Percentiles rank a stretch among this genome's conserved stretches.
Conservation (phyloP, 257 asterid genomes). For the Nicotiana sylvestris region DNA sequence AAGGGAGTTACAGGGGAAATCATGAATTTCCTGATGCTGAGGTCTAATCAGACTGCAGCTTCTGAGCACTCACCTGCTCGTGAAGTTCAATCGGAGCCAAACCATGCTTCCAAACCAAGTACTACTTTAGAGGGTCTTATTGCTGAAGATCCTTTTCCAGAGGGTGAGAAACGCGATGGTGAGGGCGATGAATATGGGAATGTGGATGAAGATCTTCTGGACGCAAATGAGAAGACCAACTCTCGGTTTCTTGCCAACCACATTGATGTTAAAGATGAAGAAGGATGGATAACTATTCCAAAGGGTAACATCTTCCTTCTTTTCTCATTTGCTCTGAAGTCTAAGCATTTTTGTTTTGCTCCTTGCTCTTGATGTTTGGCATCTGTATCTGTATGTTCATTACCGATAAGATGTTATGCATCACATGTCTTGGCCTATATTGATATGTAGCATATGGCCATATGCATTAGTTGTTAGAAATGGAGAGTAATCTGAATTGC, state of each 20-base stretch:
- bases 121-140: conserved; percentile 57
- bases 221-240: conserved; percentile 35
- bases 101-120: conserved; percentile 37
- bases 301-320: conserved; percentile 41
- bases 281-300: conserved; percentile 77
- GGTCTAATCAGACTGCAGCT: conserved; percentile 74
- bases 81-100: conserved; percentile 39
- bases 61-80: conserved; percentile 45
- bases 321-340: conserved; percentile 12
- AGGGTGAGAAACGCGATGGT: conserved; percentile 33
- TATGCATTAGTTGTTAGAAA: conserved; percentile 1
- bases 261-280: conserved; percentile 67
- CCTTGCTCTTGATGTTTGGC: background rate
- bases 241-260: conserved; percentile 46
- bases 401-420: background rate
- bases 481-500: background rate
- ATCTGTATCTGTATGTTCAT: background rate
- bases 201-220: conserved; percentile 38
- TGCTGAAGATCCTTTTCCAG: conserved; percentile 49
- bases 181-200: conserved; percentile 37
- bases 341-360: background rate
- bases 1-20: conserved; percentile 39
- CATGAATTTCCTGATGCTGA: conserved; percentile 89
- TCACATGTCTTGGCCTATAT: background rate
- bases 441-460: background rate